phyloP scores from a whole-genome alignment of 371 early-diverging fungal genomes.

The Apophysomyces variabilis region DNA sequence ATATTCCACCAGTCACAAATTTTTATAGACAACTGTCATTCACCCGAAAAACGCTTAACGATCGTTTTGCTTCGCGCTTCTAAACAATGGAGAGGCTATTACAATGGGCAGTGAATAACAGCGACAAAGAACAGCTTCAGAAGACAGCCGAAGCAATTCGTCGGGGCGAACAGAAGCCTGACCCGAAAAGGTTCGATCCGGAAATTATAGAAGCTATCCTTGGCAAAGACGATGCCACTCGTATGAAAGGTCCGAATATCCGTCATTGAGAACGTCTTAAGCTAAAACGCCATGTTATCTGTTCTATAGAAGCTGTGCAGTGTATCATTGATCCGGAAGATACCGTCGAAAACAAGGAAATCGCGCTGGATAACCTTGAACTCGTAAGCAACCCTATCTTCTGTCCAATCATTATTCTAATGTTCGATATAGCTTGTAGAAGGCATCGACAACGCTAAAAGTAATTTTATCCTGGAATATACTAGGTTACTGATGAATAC shows the following conservation, averaged over 20 bases:
- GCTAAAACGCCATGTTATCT: neutral
- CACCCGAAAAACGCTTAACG: neutral
- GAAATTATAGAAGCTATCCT: constrained; percentile 88
- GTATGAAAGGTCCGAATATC: constrained; percentile 72
- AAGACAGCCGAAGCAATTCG: constrained; percentile 71
- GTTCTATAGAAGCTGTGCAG: constrained; percentile 65
- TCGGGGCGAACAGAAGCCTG: constrained; percentile 37
- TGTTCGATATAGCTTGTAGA: constrained; percentile 72
- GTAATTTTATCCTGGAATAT: constrained; percentile 33
- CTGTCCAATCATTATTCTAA: neutral
- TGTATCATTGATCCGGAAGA: constrained; percentile 61
- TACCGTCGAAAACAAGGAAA: constrained; percentile 70
- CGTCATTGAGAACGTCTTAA: neutral
- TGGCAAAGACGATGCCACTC: constrained; percentile 88
- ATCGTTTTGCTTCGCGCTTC: neutral
- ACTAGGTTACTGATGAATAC: neutral
- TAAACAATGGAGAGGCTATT: constrained; percentile 73
- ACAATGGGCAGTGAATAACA: constrained; percentile 88
- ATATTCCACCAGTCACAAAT: no score
- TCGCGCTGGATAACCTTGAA: constrained; percentile 93
- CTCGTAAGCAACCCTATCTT: constrained; percentile 51
- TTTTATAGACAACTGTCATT: neutral
- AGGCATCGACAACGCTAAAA: constrained; percentile 93
- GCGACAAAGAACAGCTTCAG: constrained; percentile 60
- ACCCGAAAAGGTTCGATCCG: constrained; percentile 66